A percentile compares a stretch with the other conserved stretches of the same genome.
These are phyloP conservation scores for Carex scoparia DNA, from an alignment of 176 grass and related monocot species.

Conservation along the genomic window DNA sequence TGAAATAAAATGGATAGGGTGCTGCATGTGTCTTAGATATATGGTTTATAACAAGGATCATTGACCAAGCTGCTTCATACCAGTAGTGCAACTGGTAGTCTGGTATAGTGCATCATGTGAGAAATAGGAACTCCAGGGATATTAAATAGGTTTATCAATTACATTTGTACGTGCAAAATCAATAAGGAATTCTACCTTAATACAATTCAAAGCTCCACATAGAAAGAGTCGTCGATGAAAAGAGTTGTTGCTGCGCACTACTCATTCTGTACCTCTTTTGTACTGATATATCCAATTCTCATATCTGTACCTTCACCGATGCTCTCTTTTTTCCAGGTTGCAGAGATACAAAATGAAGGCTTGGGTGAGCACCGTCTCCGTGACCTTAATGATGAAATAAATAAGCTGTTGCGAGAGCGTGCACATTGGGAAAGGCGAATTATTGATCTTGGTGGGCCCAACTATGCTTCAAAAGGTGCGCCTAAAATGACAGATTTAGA, in stretches of 20 bases:
- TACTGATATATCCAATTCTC: not conserved
- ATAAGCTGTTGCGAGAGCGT: conserved; percentile 95
- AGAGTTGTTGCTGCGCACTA: not conserved
- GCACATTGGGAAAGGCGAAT: conserved; percentile 95
- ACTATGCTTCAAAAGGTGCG: conserved; percentile 53
- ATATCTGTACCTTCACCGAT: not conserved
- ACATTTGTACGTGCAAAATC: not conserved
- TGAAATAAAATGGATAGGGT: not conserved
- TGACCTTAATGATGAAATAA: conserved; percentile 99
- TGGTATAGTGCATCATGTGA: not conserved
- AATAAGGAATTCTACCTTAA: not conserved
- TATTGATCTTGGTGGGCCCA: conserved; percentile 71
- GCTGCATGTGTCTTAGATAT: not conserved
- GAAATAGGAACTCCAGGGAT: too few species aligned
- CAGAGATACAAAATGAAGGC: conserved; percentile 98
- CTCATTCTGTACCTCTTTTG: not conserved
- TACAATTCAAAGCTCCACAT: not conserved
- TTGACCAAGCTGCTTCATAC: conserved; percentile 1
- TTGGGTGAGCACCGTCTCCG: conserved; percentile 91
- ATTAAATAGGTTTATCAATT: not conserved
- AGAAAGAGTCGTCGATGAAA: not conserved
- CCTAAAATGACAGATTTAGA: conserved; percentile 93
- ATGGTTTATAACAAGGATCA: not conserved
- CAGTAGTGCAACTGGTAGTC: not conserved
- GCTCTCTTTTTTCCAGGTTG: conserved; percentile 26